phyloP scores from a whole-genome alignment of 495 filamentous ascomycete species.

The Cercophora samala region DNA sequence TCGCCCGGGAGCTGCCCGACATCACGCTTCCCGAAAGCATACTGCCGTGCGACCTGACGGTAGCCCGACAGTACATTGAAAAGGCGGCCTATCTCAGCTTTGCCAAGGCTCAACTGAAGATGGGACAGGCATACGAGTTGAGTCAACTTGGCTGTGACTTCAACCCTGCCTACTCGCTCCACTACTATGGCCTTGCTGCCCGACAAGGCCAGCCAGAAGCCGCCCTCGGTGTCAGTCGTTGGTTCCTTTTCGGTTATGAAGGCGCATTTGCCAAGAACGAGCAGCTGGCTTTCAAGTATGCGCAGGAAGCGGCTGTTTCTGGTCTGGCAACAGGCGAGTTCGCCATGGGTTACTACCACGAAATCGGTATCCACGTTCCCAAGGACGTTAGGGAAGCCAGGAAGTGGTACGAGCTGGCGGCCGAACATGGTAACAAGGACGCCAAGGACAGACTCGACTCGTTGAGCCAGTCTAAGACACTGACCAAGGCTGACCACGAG shows the following conservation, averaged over 20 bases:
- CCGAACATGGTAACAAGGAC: constrained; percentile 89
- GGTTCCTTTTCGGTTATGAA: constrained; percentile 96
- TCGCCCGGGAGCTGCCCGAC: constrained; percentile 84
- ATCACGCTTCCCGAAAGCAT: constrained; percentile 69
- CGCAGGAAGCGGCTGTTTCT: constrained; percentile 73
- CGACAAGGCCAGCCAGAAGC: constrained; percentile 85
- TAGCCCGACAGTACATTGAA: constrained; percentile 85
- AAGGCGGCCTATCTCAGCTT: constrained; percentile 96
- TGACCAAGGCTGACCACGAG: constrained; percentile 90
- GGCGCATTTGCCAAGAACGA: constrained; percentile 92
- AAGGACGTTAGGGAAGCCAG: constrained; percentile 79
- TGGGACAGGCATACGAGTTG: constrained; percentile 93
- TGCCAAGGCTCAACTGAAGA: constrained; percentile 95
- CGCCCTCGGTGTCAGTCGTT: constrained; percentile 95
- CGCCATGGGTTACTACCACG: constrained; percentile 95
- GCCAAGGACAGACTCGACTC: constrained; percentile 77
- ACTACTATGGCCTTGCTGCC: constrained; percentile 92
- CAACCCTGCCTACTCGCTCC: constrained; percentile 83
- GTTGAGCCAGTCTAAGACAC: constrained; percentile 77
- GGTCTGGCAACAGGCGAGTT: constrained; percentile 91
- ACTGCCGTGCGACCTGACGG: constrained; percentile 68
- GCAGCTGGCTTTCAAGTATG: constrained; percentile 85
- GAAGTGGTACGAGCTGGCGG: constrained; percentile 87
- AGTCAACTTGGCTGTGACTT: constrained; percentile 93
- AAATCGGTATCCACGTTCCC: constrained; percentile 85